These are phyloP conservation scores for Peterozyma toletana DNA, from an alignment of 805 yeast species.

Conservation along the genomic window DNA sequence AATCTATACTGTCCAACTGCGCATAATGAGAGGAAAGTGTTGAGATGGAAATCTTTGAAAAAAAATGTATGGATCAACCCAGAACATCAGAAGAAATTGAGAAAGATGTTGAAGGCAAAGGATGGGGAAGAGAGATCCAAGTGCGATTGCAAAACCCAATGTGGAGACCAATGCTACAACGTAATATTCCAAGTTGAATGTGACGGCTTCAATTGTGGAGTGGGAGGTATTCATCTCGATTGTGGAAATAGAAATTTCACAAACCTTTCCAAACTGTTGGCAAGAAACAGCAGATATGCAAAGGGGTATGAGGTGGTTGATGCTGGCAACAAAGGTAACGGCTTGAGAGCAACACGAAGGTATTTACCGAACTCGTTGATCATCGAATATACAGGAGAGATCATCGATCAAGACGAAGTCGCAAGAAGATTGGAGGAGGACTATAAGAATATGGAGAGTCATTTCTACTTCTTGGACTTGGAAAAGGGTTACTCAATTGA, in stretches of 20 bases:
- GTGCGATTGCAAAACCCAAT: constrained; percentile 17
- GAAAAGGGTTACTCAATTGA: constrained; percentile 37
- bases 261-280: constrained; percentile 12
- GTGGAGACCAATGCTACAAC: constrained; percentile 28
- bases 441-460: constrained; percentile 9
- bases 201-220: constrained; percentile 21
- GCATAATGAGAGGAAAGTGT: constrained; percentile 13
- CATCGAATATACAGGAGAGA: constrained; percentile 43
- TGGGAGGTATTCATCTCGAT: constrained; percentile 14
- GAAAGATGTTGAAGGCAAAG: constrained; percentile 1
- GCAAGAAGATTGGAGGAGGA: constrained; percentile 23
- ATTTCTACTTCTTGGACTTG: constrained; percentile 34
- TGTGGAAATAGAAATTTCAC: constrained; percentile 33
- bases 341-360: constrained; percentile 29
- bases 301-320: constrained; percentile 21
- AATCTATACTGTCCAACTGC: constrained; percentile 24
- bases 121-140: not conserved
- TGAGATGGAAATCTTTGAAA: constrained; percentile 21
- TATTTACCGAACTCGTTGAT: constrained; percentile 32
- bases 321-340: constrained; percentile 34
- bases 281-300: constrained; percentile 13
- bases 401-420: constrained; percentile 31
- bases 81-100: constrained; percentile 1
- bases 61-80: constrained; percentile 12
- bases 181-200: constrained; percentile 25